Conservation (phyloP, 2,329 filamentous ascomycete genomes). For the Incumbomyces delicatus region DNA sequence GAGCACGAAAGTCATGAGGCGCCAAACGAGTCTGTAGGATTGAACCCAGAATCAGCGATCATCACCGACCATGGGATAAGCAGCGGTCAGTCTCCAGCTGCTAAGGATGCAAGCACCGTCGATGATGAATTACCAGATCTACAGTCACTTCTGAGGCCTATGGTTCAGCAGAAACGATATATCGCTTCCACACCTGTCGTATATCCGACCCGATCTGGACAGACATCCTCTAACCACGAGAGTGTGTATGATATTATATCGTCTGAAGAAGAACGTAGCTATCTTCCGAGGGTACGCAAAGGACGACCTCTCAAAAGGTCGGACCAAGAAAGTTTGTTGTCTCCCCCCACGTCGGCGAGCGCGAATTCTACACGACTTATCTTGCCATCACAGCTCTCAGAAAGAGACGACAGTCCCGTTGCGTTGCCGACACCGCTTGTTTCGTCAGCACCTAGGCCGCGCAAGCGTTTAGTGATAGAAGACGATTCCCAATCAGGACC, state of each 20-base stretch:
- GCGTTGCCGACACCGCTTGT: slow-evolving; percentile 2
- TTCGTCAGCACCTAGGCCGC: not conserved
- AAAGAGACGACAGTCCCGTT: not conserved
- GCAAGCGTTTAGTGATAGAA: slow-evolving; percentile 3
- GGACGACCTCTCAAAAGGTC: not conserved
- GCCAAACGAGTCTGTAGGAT: too few species aligned
- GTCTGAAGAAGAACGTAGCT: not conserved
- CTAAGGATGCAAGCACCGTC: not conserved
- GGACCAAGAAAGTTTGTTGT: slow-evolving; percentile 4
- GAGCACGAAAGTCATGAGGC: slow-evolving; percentile 25
- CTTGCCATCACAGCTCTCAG: not conserved
- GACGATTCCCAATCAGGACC: slow-evolving; percentile 5
- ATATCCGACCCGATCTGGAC: not conserved
- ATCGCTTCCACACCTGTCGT: too few species aligned
- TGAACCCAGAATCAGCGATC: too few species aligned
- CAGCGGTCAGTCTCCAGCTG: slow-evolving; percentile 14
- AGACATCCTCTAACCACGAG: not conserved
- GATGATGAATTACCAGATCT: slow-evolving; percentile 15
- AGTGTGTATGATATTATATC: slow-evolving; percentile 12
- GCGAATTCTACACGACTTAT: not conserved
- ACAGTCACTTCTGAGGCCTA: slow-evolving; percentile 9
- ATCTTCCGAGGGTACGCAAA: too few species aligned
- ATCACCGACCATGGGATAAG: too few species aligned
- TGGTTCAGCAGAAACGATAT: not conserved
- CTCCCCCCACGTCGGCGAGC: slow-evolving; percentile 2